Evolutionary conservation across 2,329 filamentous ascomycete species (phyloP).

Genomic region (Talaromyces sp.): DNA sequence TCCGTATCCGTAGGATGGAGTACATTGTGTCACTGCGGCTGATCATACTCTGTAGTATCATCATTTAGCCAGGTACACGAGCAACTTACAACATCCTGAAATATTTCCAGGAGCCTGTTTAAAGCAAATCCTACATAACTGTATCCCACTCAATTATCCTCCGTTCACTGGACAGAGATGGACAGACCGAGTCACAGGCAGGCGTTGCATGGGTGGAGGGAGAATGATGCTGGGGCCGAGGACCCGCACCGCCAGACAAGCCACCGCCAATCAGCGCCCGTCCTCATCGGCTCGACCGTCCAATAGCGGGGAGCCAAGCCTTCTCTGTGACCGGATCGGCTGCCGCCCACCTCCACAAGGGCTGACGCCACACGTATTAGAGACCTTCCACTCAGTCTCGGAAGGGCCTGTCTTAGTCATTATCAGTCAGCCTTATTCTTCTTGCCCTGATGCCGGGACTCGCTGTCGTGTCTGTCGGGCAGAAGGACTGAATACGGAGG

Average conservation of each 20-base stretch:
- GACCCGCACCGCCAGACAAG: not conserved
- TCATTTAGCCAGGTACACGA: not conserved
- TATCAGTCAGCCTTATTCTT: conserved; percentile 6
- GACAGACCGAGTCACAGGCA: not conserved
- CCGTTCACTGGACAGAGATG: not conserved
- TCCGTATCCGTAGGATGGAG: conserved; percentile 4
- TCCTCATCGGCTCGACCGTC: not conserved
- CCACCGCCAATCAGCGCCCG: not conserved
- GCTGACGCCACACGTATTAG: conserved; percentile 9
- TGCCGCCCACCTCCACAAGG: conserved; percentile 11
- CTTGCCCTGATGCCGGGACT: not conserved
- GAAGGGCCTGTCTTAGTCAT: conserved; percentile 1
- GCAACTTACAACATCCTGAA: not conserved
- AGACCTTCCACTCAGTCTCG: not conserved
- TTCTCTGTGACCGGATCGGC: conserved; percentile 10
- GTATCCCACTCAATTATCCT: not conserved
- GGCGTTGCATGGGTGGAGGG: not conserved
- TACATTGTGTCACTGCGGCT: not conserved
- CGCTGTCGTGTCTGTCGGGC: not conserved
- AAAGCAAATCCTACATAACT: not conserved
- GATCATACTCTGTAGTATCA: not conserved
- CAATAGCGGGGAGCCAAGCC: conserved; percentile 9
- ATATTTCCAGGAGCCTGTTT: not conserved
- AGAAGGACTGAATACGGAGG: not conserved
- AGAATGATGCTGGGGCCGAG: conserved; percentile 5